phyloP scores from a whole-genome alignment of 148 eudicot species.

The Cornus kousa region DNA sequence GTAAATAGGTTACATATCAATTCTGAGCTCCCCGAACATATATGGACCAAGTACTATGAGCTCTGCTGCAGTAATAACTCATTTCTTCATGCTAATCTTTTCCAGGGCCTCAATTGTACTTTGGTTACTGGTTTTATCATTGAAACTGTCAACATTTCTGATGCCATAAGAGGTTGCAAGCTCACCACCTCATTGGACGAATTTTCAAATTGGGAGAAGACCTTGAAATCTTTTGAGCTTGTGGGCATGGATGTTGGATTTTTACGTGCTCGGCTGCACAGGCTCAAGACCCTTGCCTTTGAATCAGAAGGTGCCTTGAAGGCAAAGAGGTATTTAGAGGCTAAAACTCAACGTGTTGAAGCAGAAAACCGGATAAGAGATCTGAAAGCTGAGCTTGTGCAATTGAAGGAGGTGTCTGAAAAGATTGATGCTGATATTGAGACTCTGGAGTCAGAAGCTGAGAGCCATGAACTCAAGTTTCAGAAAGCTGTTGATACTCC shows the following conservation, averaged over 20 bases:
- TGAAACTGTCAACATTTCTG: conserved; percentile 39
- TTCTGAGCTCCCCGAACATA: conserved; percentile 36
- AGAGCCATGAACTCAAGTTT: conserved; percentile 37
- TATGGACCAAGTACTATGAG: conserved; percentile 37
- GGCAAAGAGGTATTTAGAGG: conserved; percentile 30
- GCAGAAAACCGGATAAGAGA: conserved; percentile 33
- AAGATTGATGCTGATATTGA: conserved; percentile 31
- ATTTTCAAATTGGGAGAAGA: conserved; percentile 43
- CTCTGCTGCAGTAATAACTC: conserved; percentile 43
- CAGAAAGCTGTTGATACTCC: conserved; percentile 46
- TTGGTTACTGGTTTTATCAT: conserved; percentile 45
- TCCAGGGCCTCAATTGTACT: conserved; percentile 35
- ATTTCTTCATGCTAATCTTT: conserved; percentile 46
- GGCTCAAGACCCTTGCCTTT: conserved; percentile 35
- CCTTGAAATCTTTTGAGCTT: conserved; percentile 39
- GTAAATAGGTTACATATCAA: conserved; percentile 42
- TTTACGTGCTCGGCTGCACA: conserved; percentile 31
- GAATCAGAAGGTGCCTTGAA: conserved; percentile 1
- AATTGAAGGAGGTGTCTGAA: conserved; percentile 32
- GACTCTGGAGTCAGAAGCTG: conserved; percentile 35
- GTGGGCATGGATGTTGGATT: conserved; percentile 61
- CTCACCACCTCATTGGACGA: conserved; percentile 37
- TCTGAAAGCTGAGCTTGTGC: conserved; percentile 35
- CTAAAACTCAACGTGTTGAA: conserved; percentile 25
- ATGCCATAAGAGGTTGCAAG: conserved; percentile 40